phyloP scores from a whole-genome alignment of 2,329 filamentous ascomycete genomes.

The Sarocladium strictum region DNA sequence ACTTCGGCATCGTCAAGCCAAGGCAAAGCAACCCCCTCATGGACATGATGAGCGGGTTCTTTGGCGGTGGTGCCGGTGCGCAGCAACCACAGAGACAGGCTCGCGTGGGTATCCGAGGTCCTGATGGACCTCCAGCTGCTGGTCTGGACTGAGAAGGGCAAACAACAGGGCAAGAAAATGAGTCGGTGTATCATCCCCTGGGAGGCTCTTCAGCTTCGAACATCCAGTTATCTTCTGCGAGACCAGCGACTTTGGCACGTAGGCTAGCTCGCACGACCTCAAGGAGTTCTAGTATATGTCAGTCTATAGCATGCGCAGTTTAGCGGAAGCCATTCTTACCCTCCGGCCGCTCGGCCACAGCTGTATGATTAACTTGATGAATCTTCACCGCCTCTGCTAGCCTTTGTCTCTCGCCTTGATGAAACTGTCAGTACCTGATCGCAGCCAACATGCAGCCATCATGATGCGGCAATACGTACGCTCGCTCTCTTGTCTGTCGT shows the following conservation, averaged over 20 bases:
- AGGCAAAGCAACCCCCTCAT: constrained; percentile 87
- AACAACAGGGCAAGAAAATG: constrained; percentile 12
- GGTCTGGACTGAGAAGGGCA: constrained; percentile 10
- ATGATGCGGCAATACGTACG: constrained; percentile 36
- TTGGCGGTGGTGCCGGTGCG: constrained; percentile 64
- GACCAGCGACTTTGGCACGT: constrained; percentile 62
- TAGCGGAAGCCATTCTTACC: constrained; percentile 37
- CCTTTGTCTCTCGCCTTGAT: constrained; percentile 51
- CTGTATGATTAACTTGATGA: constrained; percentile 49
- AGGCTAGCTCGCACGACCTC: constrained; percentile 65
- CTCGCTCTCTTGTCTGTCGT: constrained; percentile 52
- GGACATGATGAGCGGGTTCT: constrained; percentile 97
- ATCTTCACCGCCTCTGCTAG: constrained; percentile 57
- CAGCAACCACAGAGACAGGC: constrained; percentile 37
- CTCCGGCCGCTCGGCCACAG: constrained; percentile 56
- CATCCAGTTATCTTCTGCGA: constrained; percentile 88
- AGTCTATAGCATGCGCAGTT: constrained; percentile 2
- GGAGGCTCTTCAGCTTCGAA: constrained; percentile 63
- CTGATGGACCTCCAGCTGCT: not conserved
- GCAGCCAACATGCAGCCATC: too few relatives aligned
- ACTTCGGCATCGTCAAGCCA: constrained; percentile 87
- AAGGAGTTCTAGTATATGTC: constrained; percentile 52
- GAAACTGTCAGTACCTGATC: too few relatives aligned
- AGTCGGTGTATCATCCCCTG: constrained; percentile 22
- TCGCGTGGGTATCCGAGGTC: constrained; percentile 46